phyloP scores from a whole-genome alignment of 2,329 filamentous ascomycete genomes.

The Thelonectria blattea region DNA sequence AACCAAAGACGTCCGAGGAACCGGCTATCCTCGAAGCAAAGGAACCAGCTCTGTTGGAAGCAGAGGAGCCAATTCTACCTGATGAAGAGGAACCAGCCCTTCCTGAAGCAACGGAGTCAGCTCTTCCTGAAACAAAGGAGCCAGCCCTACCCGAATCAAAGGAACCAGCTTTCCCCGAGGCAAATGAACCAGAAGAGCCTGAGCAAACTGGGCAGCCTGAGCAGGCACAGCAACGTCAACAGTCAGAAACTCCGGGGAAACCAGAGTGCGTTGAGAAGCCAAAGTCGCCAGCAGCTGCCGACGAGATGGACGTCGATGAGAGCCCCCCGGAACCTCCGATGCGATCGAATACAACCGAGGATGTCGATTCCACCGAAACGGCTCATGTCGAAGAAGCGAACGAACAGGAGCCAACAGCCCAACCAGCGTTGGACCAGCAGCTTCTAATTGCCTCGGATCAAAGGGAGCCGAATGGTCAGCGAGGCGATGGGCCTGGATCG shows the following conservation, averaged over 20 bases:
- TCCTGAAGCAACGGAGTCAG: not conserved
- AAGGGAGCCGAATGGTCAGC: not conserved
- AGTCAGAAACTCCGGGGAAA: not conserved
- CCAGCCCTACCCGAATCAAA: not conserved
- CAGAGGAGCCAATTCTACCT: not conserved
- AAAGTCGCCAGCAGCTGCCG: not conserved
- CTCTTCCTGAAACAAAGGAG: too few relatives aligned
- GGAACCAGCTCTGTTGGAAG: too few relatives aligned
- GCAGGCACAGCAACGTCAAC: not conserved
- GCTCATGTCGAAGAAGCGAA: not conserved
- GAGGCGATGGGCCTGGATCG: conserved; percentile 3
- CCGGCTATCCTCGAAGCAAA: too few relatives aligned
- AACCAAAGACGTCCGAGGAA: not conserved
- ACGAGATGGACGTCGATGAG: conserved; percentile 16
- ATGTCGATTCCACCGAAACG: not conserved
- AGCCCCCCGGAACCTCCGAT: not conserved
- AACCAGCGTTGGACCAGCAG: conserved; percentile 7
- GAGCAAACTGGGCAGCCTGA: not conserved
- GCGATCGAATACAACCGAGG: not conserved
- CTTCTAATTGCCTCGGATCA: not conserved
- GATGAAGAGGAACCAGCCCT: not conserved
- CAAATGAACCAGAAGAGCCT: not conserved
- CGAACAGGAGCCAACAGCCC: conserved; percentile 8
- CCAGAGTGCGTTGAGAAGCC: not conserved
- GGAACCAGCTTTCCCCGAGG: not conserved